A percentile compares a stretch with the other conserved stretches of the same genome.
phyloP scores from a whole-genome alignment of 2,329 filamentous ascomycete species.

The Graphilbum ipis-grandicollis region DNA sequence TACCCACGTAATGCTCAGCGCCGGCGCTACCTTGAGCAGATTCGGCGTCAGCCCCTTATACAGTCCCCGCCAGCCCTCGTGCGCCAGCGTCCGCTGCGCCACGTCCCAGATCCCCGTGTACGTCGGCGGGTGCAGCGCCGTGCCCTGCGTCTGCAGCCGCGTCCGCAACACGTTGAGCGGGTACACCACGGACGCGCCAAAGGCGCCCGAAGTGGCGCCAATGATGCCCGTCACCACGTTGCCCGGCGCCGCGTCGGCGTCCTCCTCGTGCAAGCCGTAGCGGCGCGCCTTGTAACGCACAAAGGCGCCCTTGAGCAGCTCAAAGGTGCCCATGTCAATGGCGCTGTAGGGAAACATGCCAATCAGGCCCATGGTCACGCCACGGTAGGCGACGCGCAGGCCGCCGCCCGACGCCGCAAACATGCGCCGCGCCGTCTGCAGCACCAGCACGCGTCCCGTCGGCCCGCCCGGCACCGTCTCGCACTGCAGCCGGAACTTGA shows the following conservation, averaged over 20 bases:
- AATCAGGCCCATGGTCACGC: constrained; percentile 79
- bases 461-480: constrained; percentile 77
- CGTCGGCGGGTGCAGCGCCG: constrained; percentile 72
- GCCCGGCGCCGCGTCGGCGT: constrained; percentile 59
- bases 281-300: constrained; percentile 51
- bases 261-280: constrained; percentile 61
- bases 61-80: constrained; percentile 70
- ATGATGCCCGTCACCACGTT: constrained; percentile 78
- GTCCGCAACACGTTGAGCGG: constrained; percentile 88
- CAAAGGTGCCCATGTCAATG: constrained; percentile 90
- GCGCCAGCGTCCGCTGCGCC: constrained; percentile 60
- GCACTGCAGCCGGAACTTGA: constrained; percentile 78
- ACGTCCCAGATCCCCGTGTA: constrained; percentile 90
- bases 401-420: constrained; percentile 62
- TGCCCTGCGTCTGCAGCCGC: constrained; percentile 83
- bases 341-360: constrained; percentile 98
- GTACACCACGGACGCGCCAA: constrained; percentile 88
- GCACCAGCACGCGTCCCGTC: constrained; percentile 66
- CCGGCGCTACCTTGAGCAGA: constrained; percentile 86
- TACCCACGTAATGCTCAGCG: constrained; percentile 87
- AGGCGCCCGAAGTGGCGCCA: constrained; percentile 77
- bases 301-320: constrained; percentile 68
- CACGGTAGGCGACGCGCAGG: constrained; percentile 66
- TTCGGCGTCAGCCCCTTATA: constrained; percentile 95
- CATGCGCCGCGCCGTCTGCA: constrained; percentile 75